Evolutionary conservation across 192 early-diverging fungal genomes (phyloP), one percentile per base, ranked within the genome.

Genomic region (Backusella morwellensis): DNA sequence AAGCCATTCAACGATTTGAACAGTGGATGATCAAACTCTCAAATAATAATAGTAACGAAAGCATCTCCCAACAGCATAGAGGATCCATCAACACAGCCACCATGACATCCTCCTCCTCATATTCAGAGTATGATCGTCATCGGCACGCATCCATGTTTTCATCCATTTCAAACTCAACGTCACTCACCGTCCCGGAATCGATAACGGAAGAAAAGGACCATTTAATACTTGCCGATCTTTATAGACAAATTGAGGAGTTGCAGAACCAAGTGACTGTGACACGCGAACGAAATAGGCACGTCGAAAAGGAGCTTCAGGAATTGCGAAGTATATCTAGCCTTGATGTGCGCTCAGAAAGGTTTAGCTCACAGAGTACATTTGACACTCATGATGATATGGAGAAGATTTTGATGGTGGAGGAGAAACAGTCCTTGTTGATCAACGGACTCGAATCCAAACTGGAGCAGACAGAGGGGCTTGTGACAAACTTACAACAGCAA

Each of bases 171-270:
- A 34, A n/a, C 34, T 68, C 17, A 36, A 34, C 34, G 2, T 68
- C 35, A 2, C 35, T 26, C 56, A 63, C 56, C 26, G 11, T 63
- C 12, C 56, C 56, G 56, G 56, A 63, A 63, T 63, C 69, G 35
- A 70, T 70, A 23, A 26, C 36, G 4, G 69, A 70, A 70, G 69
- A 70, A 44, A 70, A 70, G 14, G 69, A 70, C 12, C 56, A 63
- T 29, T 29, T 63, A 29, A 29, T 56, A 23, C 23, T 76, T 8
- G 14, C 72, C 1, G 80, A 77, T 47, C 32, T 77, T 35, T 56
- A 72, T 12, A 76, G 72, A 12, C 75, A 81, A 66, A 68, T 81
- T 50, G 80, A 77, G 59, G 80, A 77, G 34, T 47, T 81, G 26
- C 72, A 81, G 14, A 69, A 73, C 17, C 70, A 81, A 44, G 32